These are phyloP conservation scores for Fraxinus platypoda DNA, from an alignment of 305 asterid genomes.

Conservation along the genomic window DNA sequence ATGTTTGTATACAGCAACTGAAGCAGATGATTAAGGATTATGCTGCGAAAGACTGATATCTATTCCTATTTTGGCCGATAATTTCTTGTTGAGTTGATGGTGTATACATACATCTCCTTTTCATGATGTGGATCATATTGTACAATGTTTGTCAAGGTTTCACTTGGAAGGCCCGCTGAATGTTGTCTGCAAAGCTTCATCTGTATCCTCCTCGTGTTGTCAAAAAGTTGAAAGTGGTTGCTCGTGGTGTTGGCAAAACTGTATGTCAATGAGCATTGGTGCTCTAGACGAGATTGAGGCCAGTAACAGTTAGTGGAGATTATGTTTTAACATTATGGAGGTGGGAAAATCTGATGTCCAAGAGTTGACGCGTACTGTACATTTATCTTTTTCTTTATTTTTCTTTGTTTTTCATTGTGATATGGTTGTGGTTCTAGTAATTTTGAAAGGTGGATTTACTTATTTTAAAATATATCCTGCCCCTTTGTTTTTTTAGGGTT, in stretches of 20 bases:
- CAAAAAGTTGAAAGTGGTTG: slow-evolving; percentile 8
- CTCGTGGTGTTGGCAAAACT: not conserved
- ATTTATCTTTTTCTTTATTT: slow-evolving; percentile 7
- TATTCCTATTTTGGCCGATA: not conserved
- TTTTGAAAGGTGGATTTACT: slow-evolving; percentile 28
- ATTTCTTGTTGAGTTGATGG: not conserved
- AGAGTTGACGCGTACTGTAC: slow-evolving; percentile 34
- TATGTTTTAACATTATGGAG: slow-evolving; percentile 10
- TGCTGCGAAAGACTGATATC: slow-evolving; percentile 47
- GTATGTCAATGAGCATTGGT: slow-evolving; percentile 14
- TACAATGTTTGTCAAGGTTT: slow-evolving; percentile 14
- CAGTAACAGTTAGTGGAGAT: not conserved
- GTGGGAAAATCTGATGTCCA: slow-evolving; percentile 18
- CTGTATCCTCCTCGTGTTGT: slow-evolving; percentile 12
- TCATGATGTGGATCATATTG: not conserved
- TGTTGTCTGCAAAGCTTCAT: slow-evolving; percentile 5
- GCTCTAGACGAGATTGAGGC: slow-evolving; percentile 14
- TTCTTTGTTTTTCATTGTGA: slow-evolving; percentile 14
- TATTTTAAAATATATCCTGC: not conserved
- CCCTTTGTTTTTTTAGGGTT: slow-evolving; percentile 4
- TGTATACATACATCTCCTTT: not conserved
- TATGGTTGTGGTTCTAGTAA: slow-evolving; percentile 16
- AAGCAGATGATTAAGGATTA: slow-evolving; percentile 80
- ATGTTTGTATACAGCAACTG: slow-evolving; percentile 55
- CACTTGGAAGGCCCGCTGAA: slow-evolving; percentile 13